Base-by-base conservation (phyloP, 768 basidiomycete species). In the Lactifluus rugatus region DNA sequence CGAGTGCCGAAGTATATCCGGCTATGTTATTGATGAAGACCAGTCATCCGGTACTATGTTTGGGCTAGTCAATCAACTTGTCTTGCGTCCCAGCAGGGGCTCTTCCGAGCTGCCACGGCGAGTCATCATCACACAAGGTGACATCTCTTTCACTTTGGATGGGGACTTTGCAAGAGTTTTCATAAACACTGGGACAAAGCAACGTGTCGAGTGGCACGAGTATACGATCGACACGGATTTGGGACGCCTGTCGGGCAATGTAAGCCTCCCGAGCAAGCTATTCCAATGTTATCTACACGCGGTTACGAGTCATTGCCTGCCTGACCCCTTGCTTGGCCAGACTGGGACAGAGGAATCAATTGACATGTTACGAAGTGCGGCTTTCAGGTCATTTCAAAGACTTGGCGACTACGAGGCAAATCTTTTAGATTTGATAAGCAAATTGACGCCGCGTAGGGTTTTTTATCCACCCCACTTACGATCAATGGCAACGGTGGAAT, bases 241-340 rank as follows among this genome's bases (percentile, higher is more conserved):
- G 6, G 69, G 71, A 0, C 64, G 65, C 39, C 63, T 75, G 34
- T 52, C 56, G 4, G 66, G 70, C 3, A 69, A 67, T 9, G 64
- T 39, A 6, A 69, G 62, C 34, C 51, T 74, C 37, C 61, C 62
- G 0, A 70, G 66, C 54, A 65, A 64, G 37, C 66, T 78, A 7
- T 76, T 70, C 54, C 69, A 70, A 44, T 68, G 72, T 3, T 76
- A 76, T 52, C 68, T 81, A n/a, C 80, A 81, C 44, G 74, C 76
- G n/a, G 51, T 77, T 1, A 78, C 73, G 3, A 73, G 74, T 14
- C 70, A 73, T 45, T 71, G 71, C 44, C 64, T 74, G 6, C 67
- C 70, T 7, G 79, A 81, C 65, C 75, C 76, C 2, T 67, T 81
- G 19, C 76, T 73, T 0, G 63, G 63, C n/a, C 72, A 72, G 16